These are phyloP conservation scores for Fusarium sp. DNA, from an alignment of 2,329 filamentous ascomycete species.

Conservation along the genomic window DNA sequence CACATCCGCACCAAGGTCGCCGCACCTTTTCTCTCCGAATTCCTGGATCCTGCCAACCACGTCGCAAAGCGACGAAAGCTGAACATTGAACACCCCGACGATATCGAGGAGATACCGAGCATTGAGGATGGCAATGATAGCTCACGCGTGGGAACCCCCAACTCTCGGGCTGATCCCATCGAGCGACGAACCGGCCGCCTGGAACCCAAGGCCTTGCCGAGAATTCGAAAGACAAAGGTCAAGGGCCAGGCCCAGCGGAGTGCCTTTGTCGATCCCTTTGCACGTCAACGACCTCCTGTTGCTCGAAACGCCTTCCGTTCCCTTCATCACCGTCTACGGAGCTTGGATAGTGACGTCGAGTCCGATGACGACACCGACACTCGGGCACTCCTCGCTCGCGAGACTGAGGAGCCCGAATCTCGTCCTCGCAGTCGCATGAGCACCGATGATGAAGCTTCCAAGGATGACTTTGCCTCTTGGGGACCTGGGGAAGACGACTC, in stretches of 20 bases:
- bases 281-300: constrained; percentile 65
- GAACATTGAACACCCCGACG: constrained; percentile 75
- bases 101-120: constrained; percentile 58
- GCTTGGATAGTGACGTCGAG: constrained; percentile 74
- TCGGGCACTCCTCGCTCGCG: constrained; percentile 65
- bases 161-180: constrained; percentile 66
- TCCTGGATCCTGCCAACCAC: constrained; percentile 83
- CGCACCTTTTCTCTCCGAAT: constrained; percentile 79
- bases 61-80: constrained; percentile 78
- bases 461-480: constrained; percentile 59
- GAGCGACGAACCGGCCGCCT: constrained; percentile 66
- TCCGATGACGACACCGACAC: constrained; percentile 81
- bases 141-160: constrained; percentile 69
- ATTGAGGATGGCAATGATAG: constrained; percentile 69
- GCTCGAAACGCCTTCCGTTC: constrained; percentile 72
- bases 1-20: constrained; percentile 90
- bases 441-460: constrained; percentile 64
- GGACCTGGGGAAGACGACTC: constrained; percentile 67
- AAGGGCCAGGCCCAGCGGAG: constrained; percentile 62
- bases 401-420: constrained; percentile 87
- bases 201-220: constrained; percentile 69
- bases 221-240: constrained; percentile 74
- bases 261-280: constrained; percentile 73
- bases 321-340: constrained; percentile 76
- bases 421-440: constrained; percentile 78